These are phyloP conservation scores for Castanea mollissima DNA, from an alignment of 306 rosid species.

Conservation along the genomic window DNA sequence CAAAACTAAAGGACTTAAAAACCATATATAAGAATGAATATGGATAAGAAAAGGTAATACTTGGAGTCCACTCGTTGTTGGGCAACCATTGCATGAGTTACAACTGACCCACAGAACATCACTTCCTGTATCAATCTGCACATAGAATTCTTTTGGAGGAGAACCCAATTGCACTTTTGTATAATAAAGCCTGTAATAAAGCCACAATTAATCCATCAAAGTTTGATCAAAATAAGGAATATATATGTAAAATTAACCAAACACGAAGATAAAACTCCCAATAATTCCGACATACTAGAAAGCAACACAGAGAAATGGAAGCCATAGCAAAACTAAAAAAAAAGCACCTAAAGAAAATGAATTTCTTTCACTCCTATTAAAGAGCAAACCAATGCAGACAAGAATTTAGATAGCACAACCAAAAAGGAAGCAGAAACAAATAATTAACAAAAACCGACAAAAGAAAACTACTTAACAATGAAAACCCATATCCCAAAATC, in stretches of 20 bases:
- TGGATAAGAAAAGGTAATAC: constrained; percentile 36
- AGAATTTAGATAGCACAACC: background rate
- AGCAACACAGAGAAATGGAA: background rate
- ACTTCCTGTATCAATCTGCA: constrained; percentile 98
- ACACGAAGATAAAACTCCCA: background rate
- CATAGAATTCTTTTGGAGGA: constrained; percentile 82
- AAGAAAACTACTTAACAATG: background rate
- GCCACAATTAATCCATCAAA: constrained; percentile 1
- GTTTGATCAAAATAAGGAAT: background rate
- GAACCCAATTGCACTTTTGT: constrained; percentile 81
- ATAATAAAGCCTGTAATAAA: constrained; percentile 68
- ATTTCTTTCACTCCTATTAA: background rate
- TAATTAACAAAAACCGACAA: background rate
- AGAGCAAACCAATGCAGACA: background rate
- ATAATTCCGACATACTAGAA: background rate
- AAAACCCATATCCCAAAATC: constrained; percentile 16
- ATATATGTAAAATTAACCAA: too few species aligned
- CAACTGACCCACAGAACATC: constrained; percentile 97
- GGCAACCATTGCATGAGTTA: constrained; percentile 86
- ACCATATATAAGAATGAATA: background rate
- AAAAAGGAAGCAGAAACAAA: background rate
- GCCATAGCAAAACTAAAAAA: background rate
- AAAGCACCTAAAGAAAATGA: background rate
- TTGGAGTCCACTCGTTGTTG: constrained; percentile 76
- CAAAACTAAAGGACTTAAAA: constrained; percentile 13